Evolutionary conservation across 257 asterid species (phyloP), one percentile per base, ranked within the genome.

Genomic region (Solanum tarijense): DNA sequence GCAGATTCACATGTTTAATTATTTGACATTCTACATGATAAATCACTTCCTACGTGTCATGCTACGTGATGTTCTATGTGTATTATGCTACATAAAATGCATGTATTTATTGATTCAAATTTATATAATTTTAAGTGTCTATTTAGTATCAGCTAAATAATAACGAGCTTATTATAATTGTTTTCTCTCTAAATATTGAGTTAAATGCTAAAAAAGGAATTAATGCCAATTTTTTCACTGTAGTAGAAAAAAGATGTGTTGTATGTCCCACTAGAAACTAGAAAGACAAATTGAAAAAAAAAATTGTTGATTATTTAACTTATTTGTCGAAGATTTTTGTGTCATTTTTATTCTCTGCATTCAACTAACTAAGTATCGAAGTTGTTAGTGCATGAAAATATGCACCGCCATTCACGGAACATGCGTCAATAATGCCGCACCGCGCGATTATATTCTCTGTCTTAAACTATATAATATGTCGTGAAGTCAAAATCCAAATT

Each of bases 321-420:
- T 78, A 78, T 13, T 41, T 41, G 38, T 78, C 14, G 68, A 81
- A 16, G 39, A 27, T 34, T 41, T 43, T 46, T 81, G 7, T 78
- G 65, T 18, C 58, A 76, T 76, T n/a, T 11, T 12, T 76, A 38
- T 36, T 38, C 34, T 35, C 0, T 78, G 9, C 27, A 23, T 12
- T 25, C 65, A 25, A n/a, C 38, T 76, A 25, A n/a, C 38, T 76
- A 25, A 48, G 5, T 13, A 78, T 55, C 2, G 27, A 81, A 76
- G 65, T 36, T 38, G 55, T 36, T 21, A 12, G 25, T n/a, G 27
- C 38, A 21, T 58, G 71, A n/a, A 34, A 25, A 32, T 71, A 71
- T 14, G 8, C 84, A 83, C 89, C 91, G 89, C 55, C 81, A 89
- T 72, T 89, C 89, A 83, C 88, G 91, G n/a, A 16, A 79, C 35